These are phyloP conservation scores for Penicillium psychrosexuale DNA, from an alignment of 2,329 filamentous ascomycete genomes.

Conservation along the genomic window DNA sequence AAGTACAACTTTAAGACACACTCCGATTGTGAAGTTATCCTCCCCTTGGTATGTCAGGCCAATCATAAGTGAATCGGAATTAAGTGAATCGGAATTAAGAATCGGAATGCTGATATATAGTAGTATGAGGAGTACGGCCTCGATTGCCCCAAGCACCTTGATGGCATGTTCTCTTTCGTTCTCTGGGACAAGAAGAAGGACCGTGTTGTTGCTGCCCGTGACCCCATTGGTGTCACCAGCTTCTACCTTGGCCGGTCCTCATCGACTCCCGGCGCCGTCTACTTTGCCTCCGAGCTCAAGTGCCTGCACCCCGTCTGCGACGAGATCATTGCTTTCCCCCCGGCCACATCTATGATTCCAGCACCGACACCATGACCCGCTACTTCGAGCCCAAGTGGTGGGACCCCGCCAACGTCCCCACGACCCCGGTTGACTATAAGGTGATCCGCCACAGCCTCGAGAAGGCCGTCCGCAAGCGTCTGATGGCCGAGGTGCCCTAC, in stretches of 20 bases:
- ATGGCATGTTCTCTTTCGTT: slow-evolving; percentile 99
- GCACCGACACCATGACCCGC: slow-evolving; percentile 75
- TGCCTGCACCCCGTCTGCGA: slow-evolving; percentile 91
- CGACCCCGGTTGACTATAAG: slow-evolving; percentile 78
- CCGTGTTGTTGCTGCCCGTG: slow-evolving; percentile 86
- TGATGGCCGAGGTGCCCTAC: slow-evolving; percentile 99
- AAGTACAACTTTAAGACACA: slow-evolving; percentile 97
- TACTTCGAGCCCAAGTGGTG: slow-evolving; percentile 95
- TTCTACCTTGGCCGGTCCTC: slow-evolving; percentile 95
- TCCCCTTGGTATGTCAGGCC: slow-evolving; percentile 71
- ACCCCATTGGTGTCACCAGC: slow-evolving; percentile 95
- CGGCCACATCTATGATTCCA: slow-evolving; percentile 93
- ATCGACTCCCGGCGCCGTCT: slow-evolving; percentile 75
- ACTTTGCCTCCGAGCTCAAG: slow-evolving; percentile 97
- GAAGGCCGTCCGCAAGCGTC: slow-evolving; percentile 86
- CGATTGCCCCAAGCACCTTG: slow-evolving; percentile 87
- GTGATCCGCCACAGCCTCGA: slow-evolving; percentile 77
- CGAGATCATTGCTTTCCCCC: slow-evolving; percentile 93
- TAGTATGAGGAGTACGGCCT: slow-evolving; percentile 90
- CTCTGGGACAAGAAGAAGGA: slow-evolving; percentile 94
- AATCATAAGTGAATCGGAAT: not conserved
- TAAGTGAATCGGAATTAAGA: not conserved
- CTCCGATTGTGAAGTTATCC: slow-evolving; percentile 98
- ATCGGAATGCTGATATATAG: slow-evolving; percentile 18
- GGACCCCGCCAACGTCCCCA: slow-evolving; percentile 74